Conservation (phyloP, 495 filamentous ascomycete species). For the Aspergillus affinis region DNA sequence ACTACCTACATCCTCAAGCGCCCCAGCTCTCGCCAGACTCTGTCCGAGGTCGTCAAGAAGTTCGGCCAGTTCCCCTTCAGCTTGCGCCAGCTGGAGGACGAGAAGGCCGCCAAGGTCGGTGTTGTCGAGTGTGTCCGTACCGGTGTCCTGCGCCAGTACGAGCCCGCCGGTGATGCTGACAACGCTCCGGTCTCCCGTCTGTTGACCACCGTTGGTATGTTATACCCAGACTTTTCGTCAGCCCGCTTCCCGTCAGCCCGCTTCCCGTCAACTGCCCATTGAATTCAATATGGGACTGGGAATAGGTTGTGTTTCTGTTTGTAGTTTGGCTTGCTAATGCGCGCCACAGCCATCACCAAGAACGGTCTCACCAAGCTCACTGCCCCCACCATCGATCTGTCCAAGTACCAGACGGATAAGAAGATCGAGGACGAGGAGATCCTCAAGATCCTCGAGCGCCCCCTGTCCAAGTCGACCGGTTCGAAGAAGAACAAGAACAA, state of each 20-base stretch:
- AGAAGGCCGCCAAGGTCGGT: constrained; percentile 93
- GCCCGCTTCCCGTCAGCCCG: background rate
- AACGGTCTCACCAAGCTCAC: constrained; percentile 87
- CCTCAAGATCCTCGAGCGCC: constrained; percentile 86
- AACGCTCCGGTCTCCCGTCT: constrained; percentile 76
- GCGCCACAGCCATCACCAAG: constrained; percentile 85
- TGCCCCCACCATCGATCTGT: constrained; percentile 70
- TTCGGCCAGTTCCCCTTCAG: constrained; percentile 98
- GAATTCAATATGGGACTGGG: background rate
- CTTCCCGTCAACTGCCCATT: background rate
- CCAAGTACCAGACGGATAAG: constrained; percentile 88
- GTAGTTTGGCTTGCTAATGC: background rate
- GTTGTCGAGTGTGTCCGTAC: constrained; percentile 91
- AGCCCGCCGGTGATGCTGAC: constrained; percentile 92
- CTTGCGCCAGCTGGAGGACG: constrained; percentile 93
- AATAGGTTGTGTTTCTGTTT: background rate
- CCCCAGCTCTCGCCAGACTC: constrained; percentile 81
- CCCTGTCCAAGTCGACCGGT: constrained; percentile 71
- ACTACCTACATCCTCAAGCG: constrained; percentile 91
- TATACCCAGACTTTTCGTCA: constrained; percentile 2
- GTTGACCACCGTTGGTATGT: constrained; percentile 87
- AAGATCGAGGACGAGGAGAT: constrained; percentile 96
- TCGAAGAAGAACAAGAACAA: constrained; percentile 77
- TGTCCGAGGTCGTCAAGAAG: constrained; percentile 92
- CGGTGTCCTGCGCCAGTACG: constrained; percentile 90